Conservation (phyloP, 2,329 filamentous ascomycete species). For the Fusarium subtropicale region DNA sequence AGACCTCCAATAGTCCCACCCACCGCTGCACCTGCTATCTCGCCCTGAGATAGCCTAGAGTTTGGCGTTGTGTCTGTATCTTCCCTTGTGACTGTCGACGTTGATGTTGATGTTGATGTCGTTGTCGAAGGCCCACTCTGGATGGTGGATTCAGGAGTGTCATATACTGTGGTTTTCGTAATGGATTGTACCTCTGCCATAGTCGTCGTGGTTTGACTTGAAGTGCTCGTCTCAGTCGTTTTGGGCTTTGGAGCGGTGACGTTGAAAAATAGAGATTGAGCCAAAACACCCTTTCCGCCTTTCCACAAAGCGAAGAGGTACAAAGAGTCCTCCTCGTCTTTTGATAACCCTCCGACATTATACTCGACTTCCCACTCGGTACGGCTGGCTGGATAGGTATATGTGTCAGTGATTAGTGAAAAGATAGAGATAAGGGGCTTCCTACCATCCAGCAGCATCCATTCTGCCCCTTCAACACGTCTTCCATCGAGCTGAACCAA, state of each 20-base stretch:
- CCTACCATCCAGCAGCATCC: not conserved
- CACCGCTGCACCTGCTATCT: not conserved
- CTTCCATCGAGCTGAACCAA: no score
- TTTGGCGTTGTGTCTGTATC: not conserved
- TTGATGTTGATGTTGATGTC: not conserved
- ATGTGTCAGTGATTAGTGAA: not conserved
- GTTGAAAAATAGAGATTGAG: not conserved
- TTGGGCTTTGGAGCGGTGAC: not conserved
- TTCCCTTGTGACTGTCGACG: not conserved
- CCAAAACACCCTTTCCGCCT: no score
- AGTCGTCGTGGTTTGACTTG: not conserved
- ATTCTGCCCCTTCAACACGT: not conserved
- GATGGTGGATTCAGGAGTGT: rapidly evolving
- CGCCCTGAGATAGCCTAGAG: rapidly evolving
- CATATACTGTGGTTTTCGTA: not conserved
- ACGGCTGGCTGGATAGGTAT: not conserved
- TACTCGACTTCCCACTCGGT: not conserved
- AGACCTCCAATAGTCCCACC: not conserved
- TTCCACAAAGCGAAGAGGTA: not conserved
- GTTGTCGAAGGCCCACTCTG: not conserved
- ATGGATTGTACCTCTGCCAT: not conserved
- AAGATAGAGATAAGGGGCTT: no score
- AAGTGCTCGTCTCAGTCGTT: not conserved
- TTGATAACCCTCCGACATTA: not conserved
- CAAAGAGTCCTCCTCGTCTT: not conserved